Conservation (phyloP, 2,329 filamentous ascomycete species). For the Pseudogymnoascus sp. region DNA sequence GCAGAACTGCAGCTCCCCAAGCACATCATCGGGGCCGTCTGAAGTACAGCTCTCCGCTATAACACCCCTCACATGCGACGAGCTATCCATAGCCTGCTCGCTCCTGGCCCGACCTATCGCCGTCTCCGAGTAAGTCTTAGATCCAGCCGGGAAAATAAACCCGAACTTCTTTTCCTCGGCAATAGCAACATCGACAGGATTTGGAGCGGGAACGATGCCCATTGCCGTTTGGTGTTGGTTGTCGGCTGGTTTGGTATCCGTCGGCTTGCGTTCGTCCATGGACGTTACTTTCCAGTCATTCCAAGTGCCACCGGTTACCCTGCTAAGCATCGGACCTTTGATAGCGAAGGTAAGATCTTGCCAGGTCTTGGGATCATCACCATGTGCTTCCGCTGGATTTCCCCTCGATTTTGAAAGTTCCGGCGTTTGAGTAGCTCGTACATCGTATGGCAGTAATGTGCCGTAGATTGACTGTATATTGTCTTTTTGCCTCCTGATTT, state of each 20-base stretch:
- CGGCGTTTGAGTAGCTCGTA: not conserved
- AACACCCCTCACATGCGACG: constrained; percentile 39
- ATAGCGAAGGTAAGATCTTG: constrained; percentile 45
- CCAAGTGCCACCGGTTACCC: constrained; percentile 40
- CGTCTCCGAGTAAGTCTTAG: constrained; percentile 38
- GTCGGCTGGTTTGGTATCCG: constrained; percentile 15
- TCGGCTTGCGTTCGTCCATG: constrained; percentile 44
- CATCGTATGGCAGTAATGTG: constrained; percentile 24
- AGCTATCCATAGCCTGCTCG: constrained; percentile 44
- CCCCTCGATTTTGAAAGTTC: not conserved
- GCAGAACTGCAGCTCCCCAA: constrained; percentile 56
- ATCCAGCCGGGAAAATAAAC: constrained; percentile 43
- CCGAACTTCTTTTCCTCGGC: constrained; percentile 36
- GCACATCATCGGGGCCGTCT: constrained; percentile 38
- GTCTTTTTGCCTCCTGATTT: constrained; percentile 41
- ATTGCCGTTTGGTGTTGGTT: constrained; percentile 11
- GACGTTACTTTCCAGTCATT: constrained; percentile 50
- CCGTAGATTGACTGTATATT: constrained; percentile 26
- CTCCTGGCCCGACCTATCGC: constrained; percentile 34
- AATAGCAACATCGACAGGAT: constrained; percentile 32
- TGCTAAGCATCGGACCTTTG: constrained; percentile 38
- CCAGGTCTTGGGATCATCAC: constrained; percentile 41
- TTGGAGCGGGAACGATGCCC: constrained; percentile 30
- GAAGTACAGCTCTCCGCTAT: constrained; percentile 33
- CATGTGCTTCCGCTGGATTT: constrained; percentile 23